A percentile compares a stretch with the other conserved stretches of the same genome.
These are phyloP conservation scores for Periconia digitata DNA, from an alignment of 2,329 filamentous ascomycete species.

Conservation along the genomic window DNA sequence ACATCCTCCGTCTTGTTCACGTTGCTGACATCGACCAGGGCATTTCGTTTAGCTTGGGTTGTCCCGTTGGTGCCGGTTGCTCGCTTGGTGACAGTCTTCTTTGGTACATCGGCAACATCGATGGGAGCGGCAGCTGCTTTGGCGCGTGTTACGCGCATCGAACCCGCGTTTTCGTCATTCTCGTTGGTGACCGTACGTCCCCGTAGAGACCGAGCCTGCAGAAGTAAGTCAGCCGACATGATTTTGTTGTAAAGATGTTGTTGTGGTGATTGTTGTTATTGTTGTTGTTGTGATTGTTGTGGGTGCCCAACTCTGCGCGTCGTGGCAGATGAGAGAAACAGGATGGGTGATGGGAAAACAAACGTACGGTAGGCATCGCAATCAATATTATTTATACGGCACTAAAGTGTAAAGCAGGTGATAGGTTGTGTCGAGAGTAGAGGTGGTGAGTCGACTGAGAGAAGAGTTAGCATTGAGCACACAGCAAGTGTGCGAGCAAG, in stretches of 20 bases:
- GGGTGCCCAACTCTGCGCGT: constrained; percentile 1
- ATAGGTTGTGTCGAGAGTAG: constrained; percentile 27
- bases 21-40: constrained; percentile 94
- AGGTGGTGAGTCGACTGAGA: constrained; percentile 40
- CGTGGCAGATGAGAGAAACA: background rate
- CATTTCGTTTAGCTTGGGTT: constrained; percentile 66
- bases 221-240: constrained; percentile 44
- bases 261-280: background rate
- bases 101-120: constrained; percentile 58
- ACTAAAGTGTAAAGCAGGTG: constrained; percentile 30
- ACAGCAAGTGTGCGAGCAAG: constrained; percentile 16
- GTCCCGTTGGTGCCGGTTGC: constrained; percentile 44
- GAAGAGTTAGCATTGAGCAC: constrained; percentile 28
- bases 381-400: constrained; percentile 42
- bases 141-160: constrained; percentile 86
- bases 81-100: constrained; percentile 52
- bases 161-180: constrained; percentile 84
- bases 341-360: background rate
- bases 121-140: constrained; percentile 74
- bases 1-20: constrained; percentile 71
- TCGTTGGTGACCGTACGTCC: constrained; percentile 81
- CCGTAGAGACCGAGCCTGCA: constrained; percentile 68
- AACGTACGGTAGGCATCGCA: constrained; percentile 60
- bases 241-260: background rate
- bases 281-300: too few relatives aligned